Conservation (phyloP, 1,139 yeast genomes). For the Sugiyamaella castrensis region DNA sequence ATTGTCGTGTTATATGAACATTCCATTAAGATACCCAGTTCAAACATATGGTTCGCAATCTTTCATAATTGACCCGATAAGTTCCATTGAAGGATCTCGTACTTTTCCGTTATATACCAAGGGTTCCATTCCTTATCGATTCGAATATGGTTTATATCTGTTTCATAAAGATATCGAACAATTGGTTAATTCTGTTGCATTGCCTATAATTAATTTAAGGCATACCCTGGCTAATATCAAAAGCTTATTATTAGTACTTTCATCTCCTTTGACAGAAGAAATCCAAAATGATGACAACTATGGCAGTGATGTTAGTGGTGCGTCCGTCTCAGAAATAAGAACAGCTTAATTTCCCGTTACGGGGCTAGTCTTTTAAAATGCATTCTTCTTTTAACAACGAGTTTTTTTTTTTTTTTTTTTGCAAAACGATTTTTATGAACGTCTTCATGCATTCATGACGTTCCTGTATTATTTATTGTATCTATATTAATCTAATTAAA, state of each 20-base stretch:
- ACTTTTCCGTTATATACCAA: conserved; percentile 50
- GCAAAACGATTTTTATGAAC: too few relatives aligned
- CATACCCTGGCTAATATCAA: conserved; percentile 43
- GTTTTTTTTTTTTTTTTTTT: too few relatives aligned
- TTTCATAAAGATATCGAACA: conserved; percentile 52
- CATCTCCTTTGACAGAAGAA: conserved; percentile 4
- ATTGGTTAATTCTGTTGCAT: conserved; percentile 40
- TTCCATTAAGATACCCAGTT: conserved; percentile 52
- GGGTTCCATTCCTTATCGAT: conserved; percentile 47
- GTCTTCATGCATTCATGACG: too few relatives aligned
- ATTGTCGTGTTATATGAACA: conserved; percentile 44
- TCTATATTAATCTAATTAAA: too few relatives aligned
- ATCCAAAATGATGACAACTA: neutral
- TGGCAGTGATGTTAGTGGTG: neutral
- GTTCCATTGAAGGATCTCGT: conserved; percentile 44
- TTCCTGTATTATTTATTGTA: too few relatives aligned
- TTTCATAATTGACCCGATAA: conserved; percentile 49
- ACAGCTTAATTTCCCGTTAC: too few relatives aligned
- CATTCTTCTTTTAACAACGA: too few relatives aligned
- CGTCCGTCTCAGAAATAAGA: too few relatives aligned
- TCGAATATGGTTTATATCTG: conserved; percentile 51
- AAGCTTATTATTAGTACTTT: conserved; percentile 37
- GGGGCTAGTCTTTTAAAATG: too few relatives aligned
- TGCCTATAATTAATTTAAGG: conserved; percentile 38
- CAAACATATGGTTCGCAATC: conserved; percentile 51